Conservation (phyloP, 2,329 filamentous ascomycete species). For the Fusarium continuum region DNA sequence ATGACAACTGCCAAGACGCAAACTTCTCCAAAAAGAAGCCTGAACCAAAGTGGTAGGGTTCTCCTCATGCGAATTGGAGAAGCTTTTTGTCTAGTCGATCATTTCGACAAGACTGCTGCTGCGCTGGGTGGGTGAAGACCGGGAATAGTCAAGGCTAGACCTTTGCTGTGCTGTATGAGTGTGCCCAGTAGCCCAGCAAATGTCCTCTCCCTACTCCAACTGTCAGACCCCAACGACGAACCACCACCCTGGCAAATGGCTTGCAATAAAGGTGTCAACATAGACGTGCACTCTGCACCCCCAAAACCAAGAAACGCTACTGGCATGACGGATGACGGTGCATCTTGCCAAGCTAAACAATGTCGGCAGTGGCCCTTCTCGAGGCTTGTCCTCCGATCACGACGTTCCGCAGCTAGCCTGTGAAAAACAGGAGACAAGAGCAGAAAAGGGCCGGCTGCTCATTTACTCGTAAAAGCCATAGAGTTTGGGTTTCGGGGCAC, state of each 20-base stretch:
- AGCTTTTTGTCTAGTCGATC: not conserved
- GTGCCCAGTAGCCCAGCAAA: not conserved
- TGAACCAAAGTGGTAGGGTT: constrained; percentile 10
- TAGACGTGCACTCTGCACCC: not conserved
- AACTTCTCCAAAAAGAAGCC: constrained; percentile 28
- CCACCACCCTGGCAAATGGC: not conserved
- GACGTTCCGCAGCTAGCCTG: not conserved
- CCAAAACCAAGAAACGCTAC: not conserved
- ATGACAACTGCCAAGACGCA: constrained; percentile 24
- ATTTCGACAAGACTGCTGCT: too few species aligned
- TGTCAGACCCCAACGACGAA: not conserved
- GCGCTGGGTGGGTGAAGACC: not conserved
- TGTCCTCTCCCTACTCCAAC: constrained; percentile 5
- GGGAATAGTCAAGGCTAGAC: constrained; percentile 10
- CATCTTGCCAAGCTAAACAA: constrained; percentile 18
- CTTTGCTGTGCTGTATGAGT: too few species aligned
- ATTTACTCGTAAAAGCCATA: not conserved
- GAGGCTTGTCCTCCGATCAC: not conserved
- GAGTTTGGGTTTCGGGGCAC: not conserved
- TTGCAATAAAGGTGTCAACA: not conserved
- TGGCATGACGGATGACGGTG: constrained; percentile 1
- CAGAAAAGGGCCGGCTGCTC: constrained; percentile 14
- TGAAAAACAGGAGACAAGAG: constrained; percentile 2
- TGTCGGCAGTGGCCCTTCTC: constrained; percentile 11
- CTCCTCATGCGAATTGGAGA: constrained; percentile 40